Conservation (phyloP, 768 basidiomycete species). For the Kwoniella dejecticola region DNA sequence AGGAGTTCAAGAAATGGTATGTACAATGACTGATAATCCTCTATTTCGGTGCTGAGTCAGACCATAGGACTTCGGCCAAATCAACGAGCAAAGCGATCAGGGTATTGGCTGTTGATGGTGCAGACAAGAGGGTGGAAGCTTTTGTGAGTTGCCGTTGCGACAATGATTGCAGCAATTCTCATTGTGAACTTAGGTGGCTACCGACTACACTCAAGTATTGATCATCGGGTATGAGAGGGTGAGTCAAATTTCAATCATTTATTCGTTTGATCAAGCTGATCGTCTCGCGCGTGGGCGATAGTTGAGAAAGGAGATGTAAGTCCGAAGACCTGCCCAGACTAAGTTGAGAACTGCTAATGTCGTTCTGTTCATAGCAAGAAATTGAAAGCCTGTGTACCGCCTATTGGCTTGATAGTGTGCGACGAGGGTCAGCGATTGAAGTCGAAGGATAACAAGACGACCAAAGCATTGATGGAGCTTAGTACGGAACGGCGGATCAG, state of each 20-base stretch:
- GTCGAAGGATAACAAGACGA: slow-evolving; percentile 81
- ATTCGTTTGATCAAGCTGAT: not conserved
- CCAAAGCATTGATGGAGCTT: slow-evolving; percentile 77
- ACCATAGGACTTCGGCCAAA: not conserved
- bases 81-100: slow-evolving; percentile 53
- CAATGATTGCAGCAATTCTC: too few species aligned
- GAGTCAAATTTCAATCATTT: slow-evolving; percentile 3
- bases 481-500: slow-evolving; percentile 74
- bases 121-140: slow-evolving; percentile 63
- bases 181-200: slow-evolving; percentile 24
- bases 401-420: slow-evolving; percentile 89
- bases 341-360: slow-evolving; percentile 4
- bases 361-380: slow-evolving; percentile 48
- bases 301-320: slow-evolving; percentile 71
- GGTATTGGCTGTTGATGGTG: slow-evolving; percentile 66
- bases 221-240: slow-evolving; percentile 90
- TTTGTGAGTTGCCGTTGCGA: slow-evolving; percentile 79
- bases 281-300: not conserved
- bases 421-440: slow-evolving; percentile 98
- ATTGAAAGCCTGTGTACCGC: slow-evolving; percentile 62
- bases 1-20: slow-evolving; percentile 93
- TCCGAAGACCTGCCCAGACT: slow-evolving; percentile 15
- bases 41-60: not conserved
- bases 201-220: slow-evolving; percentile 65
- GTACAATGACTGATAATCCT: slow-evolving; percentile 53